Evolutionary conservation across 768 basidiomycete species (phyloP).

Genomic region (Exsudoporus frostii): DNA sequence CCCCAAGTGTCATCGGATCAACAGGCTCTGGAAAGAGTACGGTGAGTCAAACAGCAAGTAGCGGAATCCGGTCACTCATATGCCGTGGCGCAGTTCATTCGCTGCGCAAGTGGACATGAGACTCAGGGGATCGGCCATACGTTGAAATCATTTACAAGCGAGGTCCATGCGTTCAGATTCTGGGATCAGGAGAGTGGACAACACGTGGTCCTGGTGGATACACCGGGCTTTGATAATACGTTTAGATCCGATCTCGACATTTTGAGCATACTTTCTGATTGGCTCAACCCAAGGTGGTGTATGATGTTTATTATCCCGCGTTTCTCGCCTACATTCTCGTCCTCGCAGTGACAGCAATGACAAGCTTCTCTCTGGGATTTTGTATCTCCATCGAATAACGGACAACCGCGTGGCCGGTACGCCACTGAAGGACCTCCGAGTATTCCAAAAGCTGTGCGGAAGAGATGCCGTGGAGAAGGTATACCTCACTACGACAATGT

Average conservation of each 20-base stretch:
- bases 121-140: too few relatives aligned
- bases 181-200: neutral
- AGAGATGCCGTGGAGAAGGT: too few relatives aligned
- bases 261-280: constrained; percentile 9
- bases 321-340: neutral
- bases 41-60: neutral
- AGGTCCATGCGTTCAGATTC: constrained; percentile 6
- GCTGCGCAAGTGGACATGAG: neutral
- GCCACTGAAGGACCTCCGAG: too few relatives aligned
- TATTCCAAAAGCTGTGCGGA: too few relatives aligned
- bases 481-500: constrained; percentile 42
- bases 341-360: constrained; percentile 2
- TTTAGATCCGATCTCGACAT: constrained; percentile 11
- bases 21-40: too few relatives aligned
- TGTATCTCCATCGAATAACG: too few relatives aligned
- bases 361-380: too few relatives aligned
- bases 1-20: constrained; percentile 15
- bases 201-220: constrained; percentile 15
- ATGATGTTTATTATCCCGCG: neutral
- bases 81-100: constrained; percentile 11
- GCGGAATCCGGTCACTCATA: neutral
- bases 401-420: too few relatives aligned
- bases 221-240: too few relatives aligned
- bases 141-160: constrained; percentile 8
- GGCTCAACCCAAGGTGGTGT: constrained; percentile 12